Conservation (phyloP, 768 basidiomycete species). For the Termitomyces titanicus region DNA sequence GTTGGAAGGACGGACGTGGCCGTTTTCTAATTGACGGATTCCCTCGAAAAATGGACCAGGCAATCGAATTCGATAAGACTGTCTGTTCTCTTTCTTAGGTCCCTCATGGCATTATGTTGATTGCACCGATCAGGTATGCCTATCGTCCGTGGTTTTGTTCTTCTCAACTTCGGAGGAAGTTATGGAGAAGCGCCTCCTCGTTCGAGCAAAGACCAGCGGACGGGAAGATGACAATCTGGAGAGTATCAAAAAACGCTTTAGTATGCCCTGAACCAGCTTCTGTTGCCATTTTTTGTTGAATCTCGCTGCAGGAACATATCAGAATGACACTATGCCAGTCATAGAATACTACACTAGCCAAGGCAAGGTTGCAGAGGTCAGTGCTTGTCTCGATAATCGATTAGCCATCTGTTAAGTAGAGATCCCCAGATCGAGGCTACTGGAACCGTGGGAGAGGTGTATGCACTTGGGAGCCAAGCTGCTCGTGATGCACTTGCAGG, state of each 20-base stretch:
- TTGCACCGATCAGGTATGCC: conserved; percentile 59
- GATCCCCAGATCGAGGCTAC: conserved; percentile 61
- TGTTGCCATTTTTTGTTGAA: not conserved
- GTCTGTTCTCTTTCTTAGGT: conserved; percentile 37
- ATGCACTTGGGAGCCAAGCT: conserved; percentile 39
- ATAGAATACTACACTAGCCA: conserved; percentile 72
- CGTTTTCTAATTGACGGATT: conserved; percentile 97
- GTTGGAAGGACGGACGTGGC: conserved; percentile 70
- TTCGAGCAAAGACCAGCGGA: conserved; percentile 91
- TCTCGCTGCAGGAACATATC: conserved; percentile 63
- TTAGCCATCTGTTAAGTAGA: not conserved
- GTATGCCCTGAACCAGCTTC: conserved; percentile 38
- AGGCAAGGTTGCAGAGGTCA: conserved; percentile 77
- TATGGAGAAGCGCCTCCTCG: conserved; percentile 81
- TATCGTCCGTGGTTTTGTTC: conserved; percentile 77
- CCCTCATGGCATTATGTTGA: not conserved
- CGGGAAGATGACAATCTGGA: conserved; percentile 95
- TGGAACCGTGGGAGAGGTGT: conserved; percentile 22
- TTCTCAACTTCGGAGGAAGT: conserved; percentile 85
- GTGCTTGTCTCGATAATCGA: conserved; percentile 14
- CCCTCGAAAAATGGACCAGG: conserved; percentile 99
- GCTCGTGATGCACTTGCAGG: conserved; percentile 29
- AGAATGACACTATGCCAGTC: conserved; percentile 89
- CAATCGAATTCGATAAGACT: conserved; percentile 81
- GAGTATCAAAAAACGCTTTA: conserved; percentile 95